These are phyloP conservation scores for Pseudonectria foliicola DNA, from an alignment of 2,329 filamentous ascomycete species.

Conservation along the genomic window DNA sequence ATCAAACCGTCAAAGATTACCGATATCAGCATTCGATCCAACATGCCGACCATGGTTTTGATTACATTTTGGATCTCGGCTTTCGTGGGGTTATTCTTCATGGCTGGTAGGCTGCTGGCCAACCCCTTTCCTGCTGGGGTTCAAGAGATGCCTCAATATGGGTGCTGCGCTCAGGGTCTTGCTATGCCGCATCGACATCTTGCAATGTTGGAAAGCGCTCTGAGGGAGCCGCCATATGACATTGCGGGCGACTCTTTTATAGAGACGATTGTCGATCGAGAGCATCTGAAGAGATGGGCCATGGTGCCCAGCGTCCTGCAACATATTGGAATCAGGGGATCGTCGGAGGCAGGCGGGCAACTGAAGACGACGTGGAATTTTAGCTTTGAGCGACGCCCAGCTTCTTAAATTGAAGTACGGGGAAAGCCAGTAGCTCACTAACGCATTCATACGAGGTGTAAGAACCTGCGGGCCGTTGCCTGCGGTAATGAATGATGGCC, in stretches of 20 bases:
- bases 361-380: constrained; percentile 26
- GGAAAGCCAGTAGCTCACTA: too few species aligned
- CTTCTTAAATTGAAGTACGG: too few species aligned
- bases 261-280: constrained; percentile 20
- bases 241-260: constrained; percentile 25
- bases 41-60: constrained; percentile 1
- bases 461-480: too few species aligned
- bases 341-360: constrained; percentile 17
- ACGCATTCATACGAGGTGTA: too few species aligned
- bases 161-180: constrained; percentile 29
- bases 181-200: constrained; percentile 24
- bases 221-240: constrained; percentile 13
- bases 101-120: constrained; percentile 21
- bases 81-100: constrained; percentile 20
- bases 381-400: constrained; percentile 17
- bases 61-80: constrained; percentile 19
- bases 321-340: constrained; percentile 24
- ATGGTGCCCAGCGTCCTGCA: constrained; percentile 27
- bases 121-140: constrained; percentile 17
- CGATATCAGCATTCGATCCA: constrained; percentile 6
- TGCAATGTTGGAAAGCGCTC: constrained; percentile 7
- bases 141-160: constrained; percentile 27
- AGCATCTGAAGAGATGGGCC: constrained; percentile 23
- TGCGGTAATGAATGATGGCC: too few species aligned
- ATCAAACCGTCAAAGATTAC: constrained; percentile 6